Conservation (phyloP, 1,284 basidiomycete genomes). For the Heterobasidion irregulare region DNA sequence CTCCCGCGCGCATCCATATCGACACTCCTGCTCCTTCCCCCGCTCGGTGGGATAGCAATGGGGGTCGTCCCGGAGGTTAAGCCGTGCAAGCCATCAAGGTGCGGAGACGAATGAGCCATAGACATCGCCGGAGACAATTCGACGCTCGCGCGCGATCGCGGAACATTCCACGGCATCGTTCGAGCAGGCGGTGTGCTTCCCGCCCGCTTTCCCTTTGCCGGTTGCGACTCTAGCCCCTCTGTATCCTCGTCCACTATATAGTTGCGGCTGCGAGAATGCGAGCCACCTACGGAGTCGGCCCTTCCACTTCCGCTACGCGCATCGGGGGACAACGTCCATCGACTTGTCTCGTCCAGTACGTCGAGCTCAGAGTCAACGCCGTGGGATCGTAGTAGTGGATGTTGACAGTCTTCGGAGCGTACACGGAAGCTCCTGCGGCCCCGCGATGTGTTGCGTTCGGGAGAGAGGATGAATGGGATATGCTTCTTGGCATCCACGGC, state of each 20-base stretch:
- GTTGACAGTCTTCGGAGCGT: not conserved
- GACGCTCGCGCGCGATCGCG: slow-evolving; percentile 3
- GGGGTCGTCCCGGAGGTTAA: not conserved
- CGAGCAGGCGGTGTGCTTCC: slow-evolving; percentile 10
- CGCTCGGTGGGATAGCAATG: not conserved
- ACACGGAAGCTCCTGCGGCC: not conserved
- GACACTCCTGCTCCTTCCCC: not conserved
- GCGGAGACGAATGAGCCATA: slow-evolving; percentile 5
- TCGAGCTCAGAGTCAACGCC: not conserved
- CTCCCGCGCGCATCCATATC: not conserved
- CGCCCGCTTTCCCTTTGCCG: slow-evolving; percentile 1
- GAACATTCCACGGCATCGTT: slow-evolving; percentile 7
- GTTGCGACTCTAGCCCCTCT: not conserved
- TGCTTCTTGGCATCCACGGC: not conserved
- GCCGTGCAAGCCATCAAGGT: not conserved
- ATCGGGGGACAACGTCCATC: not conserved
- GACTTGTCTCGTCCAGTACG: not conserved
- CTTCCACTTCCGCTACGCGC: not conserved
- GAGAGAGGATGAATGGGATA: not conserved
- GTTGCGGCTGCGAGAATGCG: not conserved
- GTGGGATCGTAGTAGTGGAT: not conserved
- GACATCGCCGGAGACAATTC: slow-evolving; percentile 9
- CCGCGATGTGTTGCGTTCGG: not conserved
- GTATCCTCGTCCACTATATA: not conserved
- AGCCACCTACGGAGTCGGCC: not conserved